phyloP scores from a whole-genome alignment of 2,329 filamentous ascomycete genomes.

The Xylaria sp. region DNA sequence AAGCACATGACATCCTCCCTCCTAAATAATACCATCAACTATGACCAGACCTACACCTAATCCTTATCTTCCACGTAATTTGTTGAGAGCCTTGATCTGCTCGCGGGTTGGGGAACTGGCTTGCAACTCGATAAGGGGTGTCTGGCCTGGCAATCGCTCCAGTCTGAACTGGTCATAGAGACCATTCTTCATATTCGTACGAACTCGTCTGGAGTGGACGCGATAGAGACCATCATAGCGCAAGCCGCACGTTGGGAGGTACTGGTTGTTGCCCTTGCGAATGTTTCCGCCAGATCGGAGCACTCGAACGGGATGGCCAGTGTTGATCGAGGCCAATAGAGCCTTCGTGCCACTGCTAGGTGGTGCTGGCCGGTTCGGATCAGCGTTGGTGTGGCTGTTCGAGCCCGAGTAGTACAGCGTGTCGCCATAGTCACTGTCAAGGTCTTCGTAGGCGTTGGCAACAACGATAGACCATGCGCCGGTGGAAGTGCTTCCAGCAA shows the following conservation, averaged over 20 bases:
- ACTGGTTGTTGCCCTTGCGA: conserved; percentile 5
- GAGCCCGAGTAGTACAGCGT: conserved; percentile 20
- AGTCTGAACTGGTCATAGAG: conserved; percentile 29
- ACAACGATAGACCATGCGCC: conserved; percentile 30
- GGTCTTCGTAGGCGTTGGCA: conserved; percentile 14
- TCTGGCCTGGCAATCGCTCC: conserved; percentile 18
- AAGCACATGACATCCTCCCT: not conserved
- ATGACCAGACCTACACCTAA: not conserved
- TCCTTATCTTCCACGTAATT: conserved; percentile 3
- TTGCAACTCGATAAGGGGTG: conserved; percentile 16
- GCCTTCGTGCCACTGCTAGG: conserved; percentile 22
- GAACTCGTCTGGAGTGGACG: conserved; percentile 7
- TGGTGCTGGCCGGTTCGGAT: conserved; percentile 11
- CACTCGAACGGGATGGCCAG: conserved; percentile 24
- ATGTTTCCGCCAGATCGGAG: conserved; percentile 24
- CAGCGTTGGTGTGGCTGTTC: conserved; percentile 17
- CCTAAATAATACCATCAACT: not conserved
- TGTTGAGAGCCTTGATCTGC: conserved; percentile 13
- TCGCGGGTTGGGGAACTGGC: conserved; percentile 19
- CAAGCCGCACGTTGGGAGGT: conserved; percentile 23
- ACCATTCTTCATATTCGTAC: conserved; percentile 24
- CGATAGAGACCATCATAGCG: conserved; percentile 30
- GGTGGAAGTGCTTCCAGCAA: conserved; percentile 17
- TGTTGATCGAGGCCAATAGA: conserved; percentile 21
- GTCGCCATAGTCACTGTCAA: conserved; percentile 16